A percentile compares a stretch with the other conserved stretches of the same genome.
These are phyloP conservation scores for Talinum fruticosum DNA, from an alignment of 148 eudicot genomes.

Conservation along the genomic window DNA sequence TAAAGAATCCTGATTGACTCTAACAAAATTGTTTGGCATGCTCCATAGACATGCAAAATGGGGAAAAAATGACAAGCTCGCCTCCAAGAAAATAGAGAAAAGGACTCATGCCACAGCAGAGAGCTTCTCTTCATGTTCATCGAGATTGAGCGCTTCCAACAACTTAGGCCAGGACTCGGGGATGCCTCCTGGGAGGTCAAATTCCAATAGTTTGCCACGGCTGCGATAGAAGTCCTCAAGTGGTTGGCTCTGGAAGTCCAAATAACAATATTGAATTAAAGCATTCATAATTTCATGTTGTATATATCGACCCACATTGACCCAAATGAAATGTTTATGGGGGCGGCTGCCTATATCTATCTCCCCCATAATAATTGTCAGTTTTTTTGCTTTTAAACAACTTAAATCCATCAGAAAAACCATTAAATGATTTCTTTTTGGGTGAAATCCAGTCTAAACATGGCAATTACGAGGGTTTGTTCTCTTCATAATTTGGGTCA, in stretches of 20 bases:
- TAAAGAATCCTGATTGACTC: constrained; percentile 8
- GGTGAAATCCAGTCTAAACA: too few relatives aligned
- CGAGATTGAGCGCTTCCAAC: constrained; percentile 85
- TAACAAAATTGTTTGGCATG: constrained; percentile 55
- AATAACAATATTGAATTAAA: not conserved
- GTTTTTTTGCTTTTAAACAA: too few relatives aligned
- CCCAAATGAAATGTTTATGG: too few relatives aligned
- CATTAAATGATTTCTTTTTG: too few relatives aligned
- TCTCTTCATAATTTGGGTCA: not conserved
- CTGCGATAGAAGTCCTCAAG: constrained; percentile 76
- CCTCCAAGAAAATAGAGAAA: not conserved
- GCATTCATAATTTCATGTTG: not conserved
- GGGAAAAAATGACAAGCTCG: constrained; percentile 28
- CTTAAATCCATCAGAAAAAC: too few relatives aligned
- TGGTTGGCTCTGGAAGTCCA: constrained; percentile 74
- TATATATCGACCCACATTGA: not conserved
- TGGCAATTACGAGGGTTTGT: not conserved
- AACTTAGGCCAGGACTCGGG: constrained; percentile 96
- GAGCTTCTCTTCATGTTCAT: constrained; percentile 74
- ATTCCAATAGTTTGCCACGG: constrained; percentile 77
- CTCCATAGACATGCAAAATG: constrained; percentile 36
- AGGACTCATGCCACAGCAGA: constrained; percentile 54
- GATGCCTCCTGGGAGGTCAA: constrained; percentile 94
- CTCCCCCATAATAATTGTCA: too few relatives aligned
- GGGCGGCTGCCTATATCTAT: too few relatives aligned